These are phyloP conservation scores for Paraurostyla sp. DNA, from an alignment of 73 alveolate genomes.

Conservation along the genomic window DNA sequence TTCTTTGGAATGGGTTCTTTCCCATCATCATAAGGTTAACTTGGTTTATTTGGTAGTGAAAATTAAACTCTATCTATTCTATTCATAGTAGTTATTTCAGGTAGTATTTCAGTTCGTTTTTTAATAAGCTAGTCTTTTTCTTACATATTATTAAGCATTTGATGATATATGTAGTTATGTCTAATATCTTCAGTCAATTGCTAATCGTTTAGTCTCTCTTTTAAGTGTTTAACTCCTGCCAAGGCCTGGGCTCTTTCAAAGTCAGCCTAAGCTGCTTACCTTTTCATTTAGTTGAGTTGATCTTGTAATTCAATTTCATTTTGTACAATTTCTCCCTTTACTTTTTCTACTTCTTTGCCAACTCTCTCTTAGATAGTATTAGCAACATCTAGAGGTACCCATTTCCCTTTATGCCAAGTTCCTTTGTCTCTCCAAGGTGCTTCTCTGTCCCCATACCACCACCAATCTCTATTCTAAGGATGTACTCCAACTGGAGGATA, in stretches of 20 bases:
- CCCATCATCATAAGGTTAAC: neutral
- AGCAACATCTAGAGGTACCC: conserved; percentile 51
- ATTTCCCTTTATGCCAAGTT: conserved; percentile 48
- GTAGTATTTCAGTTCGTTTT: neutral
- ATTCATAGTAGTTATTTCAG: conserved; percentile 30
- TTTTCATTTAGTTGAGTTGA: conserved; percentile 25
- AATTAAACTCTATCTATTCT: neutral
- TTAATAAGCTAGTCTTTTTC: conserved; percentile 14
- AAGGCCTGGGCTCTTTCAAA: conserved; percentile 7
- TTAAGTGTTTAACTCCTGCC: conserved; percentile 26
- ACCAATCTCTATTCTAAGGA: conserved; percentile 44
- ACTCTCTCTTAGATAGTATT: conserved; percentile 30
- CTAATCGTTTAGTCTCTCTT: conserved; percentile 30
- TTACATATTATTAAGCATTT: neutral
- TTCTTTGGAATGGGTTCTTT: neutral
- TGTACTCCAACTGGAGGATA: conserved; percentile 31
- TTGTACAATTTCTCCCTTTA: neutral
- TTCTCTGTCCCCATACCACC: conserved; percentile 58
- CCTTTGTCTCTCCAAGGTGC: conserved; percentile 50
- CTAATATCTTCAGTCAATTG: conserved; percentile 36
- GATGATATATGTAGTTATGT: conserved; percentile 19
- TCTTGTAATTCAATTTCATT: conserved; percentile 22
- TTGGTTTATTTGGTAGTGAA: conserved; percentile 1
- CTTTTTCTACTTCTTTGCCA: conserved; percentile 44
- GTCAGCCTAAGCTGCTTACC: neutral